Base-by-base conservation (phyloP, 306 rosid species). In the Trifolium pratense region DNA sequence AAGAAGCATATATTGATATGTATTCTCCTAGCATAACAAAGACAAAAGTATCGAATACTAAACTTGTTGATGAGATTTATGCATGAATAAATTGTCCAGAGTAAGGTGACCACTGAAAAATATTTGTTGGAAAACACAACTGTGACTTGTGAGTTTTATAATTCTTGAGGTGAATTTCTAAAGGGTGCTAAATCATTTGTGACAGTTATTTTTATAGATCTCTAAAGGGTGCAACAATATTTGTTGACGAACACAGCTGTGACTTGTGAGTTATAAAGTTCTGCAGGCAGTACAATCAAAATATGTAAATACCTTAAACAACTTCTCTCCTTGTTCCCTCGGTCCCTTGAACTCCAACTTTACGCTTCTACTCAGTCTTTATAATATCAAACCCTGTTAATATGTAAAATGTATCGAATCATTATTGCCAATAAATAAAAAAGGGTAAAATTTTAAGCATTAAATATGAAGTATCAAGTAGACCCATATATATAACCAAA, bases 331-430 rank as follows among this genome's bases (percentile, higher is more conserved):
- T 20, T 78, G 55, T 69, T 64, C 65, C 66, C 64, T 64, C 69
- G 37, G 64, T 75, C 61, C 64, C 71, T 64, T 71, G 63, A 58
- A 49, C 79, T 79, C 78, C 79, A 66, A 73, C 55, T n/a, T 73
- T 78, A 53, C 76, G 74, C 89, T 80, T 70, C 75, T 57, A 81
- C 79, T 69, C 68, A 25, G 51, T 74, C 68, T 72, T 75, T 83
- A 68, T 29, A 26, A 43, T 72, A 49, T 73, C 82, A 79, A 78
- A 76, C 61, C 87, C 88, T 81, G 78, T 39, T 39, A 61, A 79
- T 49, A 66, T 67, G 53, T 45, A n/a, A 60, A 61, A 53, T 64
- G 65, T 12, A 40, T 71, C 43, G 64, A 74, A 17, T 43, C 52
- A 62, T 45, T 75, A 15, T 10, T 17, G 31, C 53, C 11, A 36